phyloP scores from a whole-genome alignment of 2,329 filamentous ascomycete species.

The Fusarium humuli region DNA sequence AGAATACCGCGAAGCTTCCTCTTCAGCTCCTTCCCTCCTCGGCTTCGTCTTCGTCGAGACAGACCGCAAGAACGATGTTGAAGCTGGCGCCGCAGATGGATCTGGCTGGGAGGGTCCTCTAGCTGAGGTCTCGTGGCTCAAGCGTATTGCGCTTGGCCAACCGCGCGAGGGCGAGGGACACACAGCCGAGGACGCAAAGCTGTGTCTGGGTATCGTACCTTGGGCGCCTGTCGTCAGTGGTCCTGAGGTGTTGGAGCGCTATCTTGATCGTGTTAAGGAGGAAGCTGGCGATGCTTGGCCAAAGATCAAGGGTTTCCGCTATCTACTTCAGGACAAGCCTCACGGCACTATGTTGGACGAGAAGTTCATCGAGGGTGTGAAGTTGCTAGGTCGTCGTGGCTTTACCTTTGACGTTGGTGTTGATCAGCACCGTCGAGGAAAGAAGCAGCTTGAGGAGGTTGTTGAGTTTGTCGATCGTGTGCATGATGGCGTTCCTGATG shows the following conservation, averaged over 20 bases:
- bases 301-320: slow-evolving; percentile 82
- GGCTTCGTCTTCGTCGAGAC: slow-evolving; percentile 89
- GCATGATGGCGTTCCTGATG: slow-evolving; percentile 69
- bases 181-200: slow-evolving; percentile 53
- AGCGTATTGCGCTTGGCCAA: slow-evolving; percentile 71
- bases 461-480: slow-evolving; percentile 76
- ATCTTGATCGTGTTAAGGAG: slow-evolving; percentile 71
- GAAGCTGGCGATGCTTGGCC: slow-evolving; percentile 73
- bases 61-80: slow-evolving; percentile 74
- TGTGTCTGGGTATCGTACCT: slow-evolving; percentile 78
- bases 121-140: slow-evolving; percentile 76
- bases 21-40: slow-evolving; percentile 58
- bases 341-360: slow-evolving; percentile 71
- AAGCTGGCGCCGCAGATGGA: slow-evolving; percentile 57
- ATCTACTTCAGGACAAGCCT: slow-evolving; percentile 83
- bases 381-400: slow-evolving; percentile 71
- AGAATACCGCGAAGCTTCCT: slow-evolving; percentile 68
- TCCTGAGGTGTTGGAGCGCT: slow-evolving; percentile 68
- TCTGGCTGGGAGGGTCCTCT: slow-evolving; percentile 76
- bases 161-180: slow-evolving; percentile 70
- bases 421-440: slow-evolving; percentile 81
- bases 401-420: slow-evolving; percentile 86
- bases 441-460: slow-evolving; percentile 77
- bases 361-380: slow-evolving; percentile 73
- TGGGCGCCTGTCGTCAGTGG: slow-evolving; percentile 87